Conservation (phyloP, 345 rosid genomes). For the Linum lewisii region DNA sequence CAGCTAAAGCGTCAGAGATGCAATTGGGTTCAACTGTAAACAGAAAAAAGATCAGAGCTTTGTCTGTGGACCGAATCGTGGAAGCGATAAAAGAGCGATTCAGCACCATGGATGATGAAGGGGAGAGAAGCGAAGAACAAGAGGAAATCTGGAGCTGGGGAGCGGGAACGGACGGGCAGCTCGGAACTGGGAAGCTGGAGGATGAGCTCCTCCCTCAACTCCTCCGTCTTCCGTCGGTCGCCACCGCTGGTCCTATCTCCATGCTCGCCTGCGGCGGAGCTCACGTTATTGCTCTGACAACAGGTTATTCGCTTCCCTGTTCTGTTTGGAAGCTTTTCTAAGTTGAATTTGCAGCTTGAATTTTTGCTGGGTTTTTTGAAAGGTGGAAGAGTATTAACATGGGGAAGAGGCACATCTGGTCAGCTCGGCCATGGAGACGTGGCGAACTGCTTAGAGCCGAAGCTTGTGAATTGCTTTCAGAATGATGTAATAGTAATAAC, state of each 20-base stretch:
- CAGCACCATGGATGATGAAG: neutral
- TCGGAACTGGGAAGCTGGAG: constrained; percentile 52
- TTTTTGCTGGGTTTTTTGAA: neutral
- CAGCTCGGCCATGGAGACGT: constrained; percentile 79
- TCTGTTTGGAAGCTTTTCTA: neutral
- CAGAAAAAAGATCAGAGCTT: too few relatives aligned
- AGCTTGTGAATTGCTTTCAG: constrained; percentile 32
- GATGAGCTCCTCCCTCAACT: constrained; percentile 73
- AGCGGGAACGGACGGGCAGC: constrained; percentile 91
- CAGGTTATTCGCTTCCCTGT: constrained; percentile 24
- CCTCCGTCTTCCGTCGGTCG: constrained; percentile 36
- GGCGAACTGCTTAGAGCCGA: constrained; percentile 35
- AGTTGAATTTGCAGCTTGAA: too few relatives aligned
- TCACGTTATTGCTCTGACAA: constrained; percentile 67
- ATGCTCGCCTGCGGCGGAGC: constrained; percentile 87
- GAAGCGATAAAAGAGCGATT: neutral
- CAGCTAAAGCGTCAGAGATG: too few relatives aligned
- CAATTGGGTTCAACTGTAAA: too few relatives aligned
- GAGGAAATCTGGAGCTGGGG: constrained; percentile 87
- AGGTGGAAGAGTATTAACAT: constrained; percentile 39
- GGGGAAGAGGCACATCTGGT: constrained; percentile 96
- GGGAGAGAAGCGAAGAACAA: neutral
- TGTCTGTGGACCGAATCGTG: too few relatives aligned
- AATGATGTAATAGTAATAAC: constrained; percentile 19
- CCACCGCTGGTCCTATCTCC: constrained; percentile 43